phyloP scores from a whole-genome alignment of 495 filamentous ascomycete species.

The Neurospora africana region DNA sequence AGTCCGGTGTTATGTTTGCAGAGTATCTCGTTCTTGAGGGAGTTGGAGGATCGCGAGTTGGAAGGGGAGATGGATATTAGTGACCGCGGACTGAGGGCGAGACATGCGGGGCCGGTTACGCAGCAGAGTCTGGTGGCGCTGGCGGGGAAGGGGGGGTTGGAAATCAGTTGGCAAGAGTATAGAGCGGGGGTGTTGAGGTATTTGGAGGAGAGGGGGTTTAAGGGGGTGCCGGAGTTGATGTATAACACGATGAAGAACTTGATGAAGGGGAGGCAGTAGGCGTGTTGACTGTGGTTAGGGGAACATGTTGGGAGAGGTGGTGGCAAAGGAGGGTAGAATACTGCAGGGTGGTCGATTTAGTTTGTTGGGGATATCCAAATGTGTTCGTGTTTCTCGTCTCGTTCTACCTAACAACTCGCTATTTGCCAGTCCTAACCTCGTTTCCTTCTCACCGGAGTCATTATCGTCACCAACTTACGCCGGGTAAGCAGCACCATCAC shows the following conservation, averaged over 20 bases:
- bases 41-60: conserved; percentile 48
- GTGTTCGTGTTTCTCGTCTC: background rate
- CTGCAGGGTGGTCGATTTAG: background rate
- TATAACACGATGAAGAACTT: conserved; percentile 75
- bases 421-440: background rate
- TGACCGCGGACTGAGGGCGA: conserved; percentile 30
- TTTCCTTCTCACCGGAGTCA: background rate
- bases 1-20: conserved; percentile 54
- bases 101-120: conserved; percentile 68
- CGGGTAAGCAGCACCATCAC: conserved; percentile 76
- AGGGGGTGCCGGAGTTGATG: conserved; percentile 63
- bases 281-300: background rate
- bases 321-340: background rate
- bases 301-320: background rate
- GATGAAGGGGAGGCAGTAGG: conserved; percentile 26
- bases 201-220: conserved; percentile 54
- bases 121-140: conserved; percentile 52
- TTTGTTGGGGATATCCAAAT: background rate
- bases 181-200: conserved; percentile 60
- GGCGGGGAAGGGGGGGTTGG: conserved; percentile 57
- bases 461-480: conserved; percentile 18
- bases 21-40: conserved; percentile 57
- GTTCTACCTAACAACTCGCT: background rate
- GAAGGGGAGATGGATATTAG: conserved; percentile 4
- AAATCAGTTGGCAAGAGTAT: conserved; percentile 64